Percentiles rank a stretch among this genome's conserved stretches.
Evolutionary conservation across 2,329 filamentous ascomycete genomes (phyloP).

Genomic region (Polytolypa hystricis): DNA sequence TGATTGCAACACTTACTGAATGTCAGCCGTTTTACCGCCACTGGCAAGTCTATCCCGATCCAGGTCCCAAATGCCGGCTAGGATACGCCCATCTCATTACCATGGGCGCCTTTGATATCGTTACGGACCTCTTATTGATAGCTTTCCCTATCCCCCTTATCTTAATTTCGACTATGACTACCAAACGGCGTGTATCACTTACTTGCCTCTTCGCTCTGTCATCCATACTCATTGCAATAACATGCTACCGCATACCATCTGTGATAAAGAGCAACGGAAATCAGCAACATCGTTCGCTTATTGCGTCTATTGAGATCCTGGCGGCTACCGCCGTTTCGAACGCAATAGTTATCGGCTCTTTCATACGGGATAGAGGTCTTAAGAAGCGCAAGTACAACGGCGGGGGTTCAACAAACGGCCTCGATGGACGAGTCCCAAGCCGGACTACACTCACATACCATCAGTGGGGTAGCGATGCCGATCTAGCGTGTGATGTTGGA

Average conservation of each 20-base stretch:
- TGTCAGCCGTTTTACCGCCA: constrained; percentile 66
- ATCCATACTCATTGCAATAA: constrained; percentile 67
- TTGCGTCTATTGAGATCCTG: constrained; percentile 82
- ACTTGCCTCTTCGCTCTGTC: constrained; percentile 74
- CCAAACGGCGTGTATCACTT: constrained; percentile 70
- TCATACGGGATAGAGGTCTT: constrained; percentile 76
- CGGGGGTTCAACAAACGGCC: no score
- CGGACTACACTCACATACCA: constrained; percentile 51
- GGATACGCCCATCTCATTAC: constrained; percentile 79
- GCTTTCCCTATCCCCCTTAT: constrained; percentile 86
- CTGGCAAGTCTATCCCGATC: constrained; percentile 77
- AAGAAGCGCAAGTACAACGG: constrained; percentile 76
- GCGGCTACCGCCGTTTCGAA: constrained; percentile 83
- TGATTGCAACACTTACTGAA: constrained; percentile 73
- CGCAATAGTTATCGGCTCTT: constrained; percentile 79
- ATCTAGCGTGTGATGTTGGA: constrained; percentile 71
- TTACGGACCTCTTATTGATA: constrained; percentile 80
- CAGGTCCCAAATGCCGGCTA: constrained; percentile 73
- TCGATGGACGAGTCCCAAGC: no score
- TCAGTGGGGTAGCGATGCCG: constrained; percentile 82
- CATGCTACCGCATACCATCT: constrained; percentile 67
- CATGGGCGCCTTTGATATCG: constrained; percentile 78
- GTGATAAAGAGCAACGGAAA: constrained; percentile 60
- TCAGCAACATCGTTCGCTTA: constrained; percentile 78
- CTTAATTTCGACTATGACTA: constrained; percentile 60